phyloP scores from a whole-genome alignment of 2,329 filamentous ascomycete genomes.

The Coniochaeta pulveracea region DNA sequence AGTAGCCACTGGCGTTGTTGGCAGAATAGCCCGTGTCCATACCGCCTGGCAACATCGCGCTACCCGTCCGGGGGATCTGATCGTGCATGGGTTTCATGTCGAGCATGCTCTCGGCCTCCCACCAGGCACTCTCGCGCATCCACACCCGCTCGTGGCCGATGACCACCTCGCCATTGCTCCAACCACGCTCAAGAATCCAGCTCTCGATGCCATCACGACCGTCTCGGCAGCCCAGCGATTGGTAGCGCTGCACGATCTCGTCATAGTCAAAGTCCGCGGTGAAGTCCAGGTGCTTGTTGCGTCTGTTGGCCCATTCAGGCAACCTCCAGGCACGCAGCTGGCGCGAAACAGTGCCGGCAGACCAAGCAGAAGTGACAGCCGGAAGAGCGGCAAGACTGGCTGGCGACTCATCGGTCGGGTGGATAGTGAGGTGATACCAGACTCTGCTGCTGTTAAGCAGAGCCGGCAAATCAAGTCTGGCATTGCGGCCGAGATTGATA shows the following conservation, averaged over 20 bases:
- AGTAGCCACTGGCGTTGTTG: slow-evolving; percentile 56
- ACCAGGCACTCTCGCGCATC: slow-evolving; percentile 92
- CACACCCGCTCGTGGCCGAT: slow-evolving; percentile 86
- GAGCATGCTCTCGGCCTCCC: slow-evolving; percentile 94
- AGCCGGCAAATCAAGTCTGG: slow-evolving; percentile 66
- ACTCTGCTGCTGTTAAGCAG: slow-evolving; percentile 74
- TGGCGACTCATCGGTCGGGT: slow-evolving; percentile 81
- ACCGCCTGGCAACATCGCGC: slow-evolving; percentile 33
- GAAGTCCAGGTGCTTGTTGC: slow-evolving; percentile 85
- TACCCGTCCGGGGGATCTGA: slow-evolving; percentile 18
- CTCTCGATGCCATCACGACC: slow-evolving; percentile 87
- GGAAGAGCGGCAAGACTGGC: slow-evolving; percentile 61
- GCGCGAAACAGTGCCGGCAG: slow-evolving; percentile 80
- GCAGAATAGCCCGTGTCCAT: slow-evolving; percentile 66
- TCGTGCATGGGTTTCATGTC: slow-evolving; percentile 64
- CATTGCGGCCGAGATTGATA: slow-evolving; percentile 67
- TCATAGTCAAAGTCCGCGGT: slow-evolving; percentile 93
- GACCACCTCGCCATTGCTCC: slow-evolving; percentile 95
- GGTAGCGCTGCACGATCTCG: slow-evolving; percentile 79
- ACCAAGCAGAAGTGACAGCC: slow-evolving; percentile 76
- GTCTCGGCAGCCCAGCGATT: slow-evolving; percentile 73
- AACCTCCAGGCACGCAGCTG: slow-evolving; percentile 90
- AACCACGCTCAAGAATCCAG: slow-evolving; percentile 89
- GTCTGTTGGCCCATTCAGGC: slow-evolving; percentile 91
- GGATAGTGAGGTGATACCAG: slow-evolving; percentile 89